Evolutionary conservation across 192 early-diverging fungal species (phyloP), one percentile per base, ranked within the genome.

Genomic region (Gamsiella multidivaricata): DNA sequence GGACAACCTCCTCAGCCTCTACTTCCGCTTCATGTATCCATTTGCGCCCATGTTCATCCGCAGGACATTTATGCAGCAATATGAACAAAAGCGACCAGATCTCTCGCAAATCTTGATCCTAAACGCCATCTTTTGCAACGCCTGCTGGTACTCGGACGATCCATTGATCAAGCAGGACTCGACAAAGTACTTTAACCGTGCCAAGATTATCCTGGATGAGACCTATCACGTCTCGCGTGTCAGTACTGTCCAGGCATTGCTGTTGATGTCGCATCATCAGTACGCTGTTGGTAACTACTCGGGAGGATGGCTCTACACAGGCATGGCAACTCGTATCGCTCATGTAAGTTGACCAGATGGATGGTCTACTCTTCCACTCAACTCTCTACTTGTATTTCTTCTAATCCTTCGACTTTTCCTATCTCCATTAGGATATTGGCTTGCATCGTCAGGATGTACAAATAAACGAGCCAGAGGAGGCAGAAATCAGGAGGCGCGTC

Each of bases 281-380:
- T 88, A 91, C 76, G 91, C 91, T 14, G 85, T 85, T 29, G 87
- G 86, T 61, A 90, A 82, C 67, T 63, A 90, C 51, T 88, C 90
- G 8, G 82, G 89, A 43, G 87, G 88, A 54, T 94, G 93, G 93
- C 74, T 93, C n/a, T 92, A 91, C 63, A 86, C 82, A 10, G 87
- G 87, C 37, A 86, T 78, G 63, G 83, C 85, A 0, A 82, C 80
- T 17, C 76, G 87, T 20, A 86, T 88, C 72, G 83, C 87, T 28
- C 85, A 86, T 57, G 87, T 78, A 69, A 36, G 74, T 51, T n/a
- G 7, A 7, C 39, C 39, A 41, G 14, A n/a, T n/a, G n/a, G n/a
- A n/a, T n/a, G n/a, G n/a, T n/a, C n/a, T n/a, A n/a, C n/a, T n/a
- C n/a, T n/a, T n/a, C n/a, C n/a, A n/a, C n/a, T n/a, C n/a, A n/a